These are phyloP conservation scores for Warburgia ugandensis DNA, from an alignment of 164 flowering plant species.

Conservation along the genomic window DNA sequence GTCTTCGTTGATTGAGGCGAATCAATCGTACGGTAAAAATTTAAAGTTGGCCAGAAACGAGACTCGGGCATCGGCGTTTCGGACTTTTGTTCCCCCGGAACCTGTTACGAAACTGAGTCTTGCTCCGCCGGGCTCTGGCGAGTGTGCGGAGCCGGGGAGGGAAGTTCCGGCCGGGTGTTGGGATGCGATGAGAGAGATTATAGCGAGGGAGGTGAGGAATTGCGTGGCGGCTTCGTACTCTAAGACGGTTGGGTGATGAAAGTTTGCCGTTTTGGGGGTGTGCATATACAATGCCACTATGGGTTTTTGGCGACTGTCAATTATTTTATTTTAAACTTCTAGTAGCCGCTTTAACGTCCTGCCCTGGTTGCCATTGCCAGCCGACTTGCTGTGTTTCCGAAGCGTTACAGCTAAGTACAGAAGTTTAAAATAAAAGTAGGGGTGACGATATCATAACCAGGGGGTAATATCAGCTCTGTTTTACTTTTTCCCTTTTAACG, in stretches of 20 bases:
- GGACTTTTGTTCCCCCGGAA: constrained; percentile 19
- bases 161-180: constrained; percentile 37
- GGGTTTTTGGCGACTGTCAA: too few relatives aligned
- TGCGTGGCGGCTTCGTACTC: constrained; percentile 37
- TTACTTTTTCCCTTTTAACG: too few relatives aligned
- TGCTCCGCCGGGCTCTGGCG: constrained; percentile 42
- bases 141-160: background rate
- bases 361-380: too few relatives aligned
- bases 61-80: constrained; percentile 3
- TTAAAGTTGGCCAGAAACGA: background rate
- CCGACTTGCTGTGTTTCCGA: too few relatives aligned
- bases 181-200: constrained; percentile 64
- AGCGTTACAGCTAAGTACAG: too few relatives aligned
- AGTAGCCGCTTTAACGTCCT: too few relatives aligned
- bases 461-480: too few relatives aligned
- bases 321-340: too few relatives aligned
- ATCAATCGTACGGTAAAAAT: background rate
- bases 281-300: too few relatives aligned
- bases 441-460: too few relatives aligned
- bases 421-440: too few relatives aligned
- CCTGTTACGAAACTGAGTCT: constrained; percentile 35
- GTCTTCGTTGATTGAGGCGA: background rate
- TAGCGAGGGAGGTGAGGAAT: constrained; percentile 67
- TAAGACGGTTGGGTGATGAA: background rate
- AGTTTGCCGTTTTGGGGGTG: too few relatives aligned